A percentile compares a stretch with the other conserved stretches of the same genome.
Evolutionary conservation across 1,139 yeast species (phyloP).

Genomic region (Sugiyamaella neomexicana): DNA sequence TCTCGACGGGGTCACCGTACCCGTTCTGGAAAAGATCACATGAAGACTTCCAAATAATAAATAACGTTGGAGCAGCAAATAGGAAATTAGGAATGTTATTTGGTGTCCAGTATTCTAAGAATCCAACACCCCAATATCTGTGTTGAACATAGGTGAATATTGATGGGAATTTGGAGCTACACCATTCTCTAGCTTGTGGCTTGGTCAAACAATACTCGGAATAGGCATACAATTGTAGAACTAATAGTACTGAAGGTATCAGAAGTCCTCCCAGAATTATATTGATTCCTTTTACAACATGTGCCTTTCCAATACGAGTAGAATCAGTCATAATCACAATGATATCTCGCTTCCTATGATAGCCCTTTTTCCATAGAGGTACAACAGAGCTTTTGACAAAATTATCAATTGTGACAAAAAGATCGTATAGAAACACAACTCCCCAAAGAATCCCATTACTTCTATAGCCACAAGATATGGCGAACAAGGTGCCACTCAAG

Average conservation of each 20-base stretch:
- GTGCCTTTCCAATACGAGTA: background rate
- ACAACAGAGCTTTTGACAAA: background rate
- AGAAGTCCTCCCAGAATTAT: constrained; percentile 55
- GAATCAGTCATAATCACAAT: background rate
- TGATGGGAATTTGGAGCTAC: constrained; percentile 55
- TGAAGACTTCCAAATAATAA: constrained; percentile 37
- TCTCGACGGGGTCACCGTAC: background rate
- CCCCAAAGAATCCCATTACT: constrained; percentile 80
- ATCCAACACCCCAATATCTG: constrained; percentile 84
- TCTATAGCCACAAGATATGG: constrained; percentile 61
- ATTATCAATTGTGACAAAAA: background rate
- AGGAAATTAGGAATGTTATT: constrained; percentile 81
- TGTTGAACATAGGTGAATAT: constrained; percentile 74
- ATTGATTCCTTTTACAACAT: background rate
- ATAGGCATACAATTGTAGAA: constrained; percentile 57
- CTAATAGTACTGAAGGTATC: constrained; percentile 50
- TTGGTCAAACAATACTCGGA: constrained; percentile 58
- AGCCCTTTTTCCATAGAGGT: background rate
- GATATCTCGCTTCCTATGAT: background rate
- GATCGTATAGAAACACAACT: constrained; percentile 59
- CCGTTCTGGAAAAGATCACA: background rate
- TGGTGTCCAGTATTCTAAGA: constrained; percentile 75
- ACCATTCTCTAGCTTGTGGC: constrained; percentile 60
- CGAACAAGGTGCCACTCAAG: constrained; percentile 59
- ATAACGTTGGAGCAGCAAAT: constrained; percentile 69